Evolutionary conservation across 2,329 filamentous ascomycete species (phyloP).

Genomic region (Elsinoe arachidis): DNA sequence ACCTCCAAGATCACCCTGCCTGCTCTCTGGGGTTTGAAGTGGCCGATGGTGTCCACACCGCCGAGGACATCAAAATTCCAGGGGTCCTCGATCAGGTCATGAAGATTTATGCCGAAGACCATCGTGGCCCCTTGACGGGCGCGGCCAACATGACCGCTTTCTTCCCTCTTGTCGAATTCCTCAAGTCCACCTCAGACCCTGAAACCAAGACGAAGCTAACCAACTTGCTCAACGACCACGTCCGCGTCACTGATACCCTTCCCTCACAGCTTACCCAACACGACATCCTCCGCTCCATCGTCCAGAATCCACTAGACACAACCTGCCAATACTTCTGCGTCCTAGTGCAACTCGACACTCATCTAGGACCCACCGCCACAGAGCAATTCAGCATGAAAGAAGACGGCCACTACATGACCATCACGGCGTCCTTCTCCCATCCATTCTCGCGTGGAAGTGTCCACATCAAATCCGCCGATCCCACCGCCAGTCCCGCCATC

Average conservation of each 20-base stretch:
- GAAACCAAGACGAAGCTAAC: neutral
- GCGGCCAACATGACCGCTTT: constrained; percentile 17
- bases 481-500: constrained; percentile 20
- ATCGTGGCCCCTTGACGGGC: constrained; percentile 15
- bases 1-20: constrained; percentile 40
- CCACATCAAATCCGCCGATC: constrained; percentile 21
- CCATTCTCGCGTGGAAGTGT: constrained; percentile 32
- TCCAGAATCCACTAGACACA: constrained; percentile 15
- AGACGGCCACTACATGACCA: constrained; percentile 19
- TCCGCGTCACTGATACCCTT: neutral
- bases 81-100: neutral
- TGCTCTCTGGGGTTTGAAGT: constrained; percentile 20
- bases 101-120: neutral
- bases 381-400: neutral
- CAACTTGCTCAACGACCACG: neutral
- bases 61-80: constrained; percentile 1
- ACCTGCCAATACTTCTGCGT: constrained; percentile 12
- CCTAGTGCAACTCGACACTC: neutral
- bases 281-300: constrained; percentile 18
- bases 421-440: constrained; percentile 19
- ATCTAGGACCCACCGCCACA: neutral
- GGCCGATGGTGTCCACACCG: constrained; percentile 16
- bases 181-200: constrained; percentile 3
- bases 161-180: constrained; percentile 18
- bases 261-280: constrained; percentile 13